Percentiles rank a stretch among this genome's conserved stretches.
These are phyloP conservation scores for Apiospora kogelbergensis DNA, from an alignment of 2,329 filamentous ascomycete genomes.

Conservation along the genomic window DNA sequence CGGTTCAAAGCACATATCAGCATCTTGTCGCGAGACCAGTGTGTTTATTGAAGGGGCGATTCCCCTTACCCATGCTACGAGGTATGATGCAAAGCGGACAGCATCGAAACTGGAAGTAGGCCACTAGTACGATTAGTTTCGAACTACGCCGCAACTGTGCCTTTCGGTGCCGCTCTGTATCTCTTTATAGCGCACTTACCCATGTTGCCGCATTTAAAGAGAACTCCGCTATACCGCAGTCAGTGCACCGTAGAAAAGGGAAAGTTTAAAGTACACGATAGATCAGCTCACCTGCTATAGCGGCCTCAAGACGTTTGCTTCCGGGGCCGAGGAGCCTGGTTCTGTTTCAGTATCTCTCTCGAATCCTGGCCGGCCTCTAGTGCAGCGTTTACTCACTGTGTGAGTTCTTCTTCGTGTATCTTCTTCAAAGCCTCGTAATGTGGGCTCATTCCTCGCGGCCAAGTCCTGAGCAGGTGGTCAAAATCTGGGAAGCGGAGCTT, in stretches of 20 bases:
- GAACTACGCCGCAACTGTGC: no score
- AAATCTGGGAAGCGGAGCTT: constrained; percentile 17
- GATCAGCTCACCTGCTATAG: not conserved
- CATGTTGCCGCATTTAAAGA: not conserved
- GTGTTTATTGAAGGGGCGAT: no score
- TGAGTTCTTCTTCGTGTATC: constrained; percentile 14
- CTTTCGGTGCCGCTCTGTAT: no score
- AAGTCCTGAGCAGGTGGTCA: constrained; percentile 13
- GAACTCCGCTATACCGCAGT: not conserved
- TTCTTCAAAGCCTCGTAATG: constrained; percentile 14
- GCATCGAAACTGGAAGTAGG: constrained; percentile 15
- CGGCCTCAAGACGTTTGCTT: constrained; percentile 9
- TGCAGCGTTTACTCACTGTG: constrained; percentile 9
- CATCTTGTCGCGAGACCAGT: no score
- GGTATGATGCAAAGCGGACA: constrained; percentile 9
- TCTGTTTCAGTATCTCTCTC: not conserved
- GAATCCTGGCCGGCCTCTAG: not conserved
- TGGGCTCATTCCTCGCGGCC: constrained; percentile 15
- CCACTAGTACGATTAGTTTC: not conserved
- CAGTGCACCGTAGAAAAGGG: not conserved
- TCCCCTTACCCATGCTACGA: constrained; percentile 14
- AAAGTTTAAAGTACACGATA: not conserved
- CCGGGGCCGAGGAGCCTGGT: constrained; percentile 9
- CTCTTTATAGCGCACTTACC: not conserved
- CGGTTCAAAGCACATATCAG: no score